These are phyloP conservation scores for Dipteronia dyeriana DNA, from an alignment of 345 rosid species.

Conservation along the genomic window DNA sequence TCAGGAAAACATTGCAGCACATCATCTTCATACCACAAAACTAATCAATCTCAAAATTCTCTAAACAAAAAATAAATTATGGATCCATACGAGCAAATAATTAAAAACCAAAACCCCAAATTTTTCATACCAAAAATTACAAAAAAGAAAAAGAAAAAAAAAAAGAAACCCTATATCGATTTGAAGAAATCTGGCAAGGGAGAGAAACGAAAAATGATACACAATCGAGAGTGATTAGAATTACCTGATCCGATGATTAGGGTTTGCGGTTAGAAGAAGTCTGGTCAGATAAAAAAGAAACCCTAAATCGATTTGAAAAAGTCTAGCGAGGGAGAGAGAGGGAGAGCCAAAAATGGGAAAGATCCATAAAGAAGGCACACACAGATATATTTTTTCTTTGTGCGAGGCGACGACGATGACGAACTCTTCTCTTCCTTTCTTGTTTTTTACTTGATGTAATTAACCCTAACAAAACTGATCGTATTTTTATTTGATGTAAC, in stretches of 20 bases:
- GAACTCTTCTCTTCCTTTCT: no score
- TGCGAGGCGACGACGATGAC: no score
- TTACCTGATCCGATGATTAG: slow-evolving; percentile 42
- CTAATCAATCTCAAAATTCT: no score
- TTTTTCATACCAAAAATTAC: neutral
- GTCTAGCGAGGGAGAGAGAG: neutral
- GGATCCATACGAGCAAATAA: neutral
- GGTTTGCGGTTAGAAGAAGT: slow-evolving; percentile 25
- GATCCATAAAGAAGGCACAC: no score
- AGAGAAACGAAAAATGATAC: neutral
- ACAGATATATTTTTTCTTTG: neutral
- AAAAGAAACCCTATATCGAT: no score
- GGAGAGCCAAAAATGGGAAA: no score
- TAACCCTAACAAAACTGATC: no score
- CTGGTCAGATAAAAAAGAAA: slow-evolving; percentile 15
- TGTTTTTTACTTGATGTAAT: no score
- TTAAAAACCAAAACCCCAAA: neutral
- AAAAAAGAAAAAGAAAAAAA: neutral
- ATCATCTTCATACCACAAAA: neutral
- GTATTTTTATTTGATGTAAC: no score
- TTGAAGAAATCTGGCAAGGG: no score
- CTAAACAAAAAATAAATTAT: no score
- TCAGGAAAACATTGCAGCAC: neutral
- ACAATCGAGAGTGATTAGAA: neutral
- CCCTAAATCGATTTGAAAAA: slow-evolving; percentile 33